These are phyloP conservation scores for Karstenula rhodostoma DNA, from an alignment of 2,329 filamentous ascomycete genomes.

Conservation along the genomic window DNA sequence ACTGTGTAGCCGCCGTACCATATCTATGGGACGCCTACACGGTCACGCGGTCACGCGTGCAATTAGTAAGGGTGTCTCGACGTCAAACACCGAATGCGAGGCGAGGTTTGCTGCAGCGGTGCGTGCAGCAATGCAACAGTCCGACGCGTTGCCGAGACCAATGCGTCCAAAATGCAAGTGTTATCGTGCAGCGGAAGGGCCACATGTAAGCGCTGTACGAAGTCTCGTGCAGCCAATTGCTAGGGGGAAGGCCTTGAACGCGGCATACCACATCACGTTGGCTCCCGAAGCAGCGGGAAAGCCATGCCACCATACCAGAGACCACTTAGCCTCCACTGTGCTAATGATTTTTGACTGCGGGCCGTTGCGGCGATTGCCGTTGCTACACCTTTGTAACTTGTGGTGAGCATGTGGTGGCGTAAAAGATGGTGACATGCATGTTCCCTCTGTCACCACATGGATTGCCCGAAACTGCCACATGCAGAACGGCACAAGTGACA, in stretches of 20 bases:
- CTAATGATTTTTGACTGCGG: not conserved
- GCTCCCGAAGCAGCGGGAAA: not conserved
- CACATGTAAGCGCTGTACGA: not conserved
- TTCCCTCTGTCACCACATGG: not conserved
- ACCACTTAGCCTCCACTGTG: not conserved
- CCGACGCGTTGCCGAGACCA: slow-evolving; percentile 3
- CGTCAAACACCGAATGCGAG: not conserved
- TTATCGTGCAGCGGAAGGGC: not conserved
- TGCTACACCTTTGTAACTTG: not conserved
- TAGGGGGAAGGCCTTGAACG: not conserved
- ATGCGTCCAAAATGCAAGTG: not conserved
- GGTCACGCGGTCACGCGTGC: not conserved
- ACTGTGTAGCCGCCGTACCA: not conserved
- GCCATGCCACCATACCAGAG: not conserved
- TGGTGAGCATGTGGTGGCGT: not conserved
- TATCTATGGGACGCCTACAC: not conserved
- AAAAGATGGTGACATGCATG: not conserved
- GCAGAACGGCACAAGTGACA: not conserved
- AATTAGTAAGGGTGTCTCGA: not conserved
- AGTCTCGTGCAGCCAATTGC: slow-evolving; percentile 5
- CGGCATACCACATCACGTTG: not conserved
- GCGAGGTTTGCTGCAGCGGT: not conserved
- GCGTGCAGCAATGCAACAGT: not conserved
- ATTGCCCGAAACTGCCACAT: slow-evolving; percentile 3
- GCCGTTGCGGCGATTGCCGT: not conserved